Percentiles rank a stretch among this genome's conserved stretches.
Conservation (phyloP, 2,329 filamentous ascomycete genomes). For the Trichoderma asperellum region DNA sequence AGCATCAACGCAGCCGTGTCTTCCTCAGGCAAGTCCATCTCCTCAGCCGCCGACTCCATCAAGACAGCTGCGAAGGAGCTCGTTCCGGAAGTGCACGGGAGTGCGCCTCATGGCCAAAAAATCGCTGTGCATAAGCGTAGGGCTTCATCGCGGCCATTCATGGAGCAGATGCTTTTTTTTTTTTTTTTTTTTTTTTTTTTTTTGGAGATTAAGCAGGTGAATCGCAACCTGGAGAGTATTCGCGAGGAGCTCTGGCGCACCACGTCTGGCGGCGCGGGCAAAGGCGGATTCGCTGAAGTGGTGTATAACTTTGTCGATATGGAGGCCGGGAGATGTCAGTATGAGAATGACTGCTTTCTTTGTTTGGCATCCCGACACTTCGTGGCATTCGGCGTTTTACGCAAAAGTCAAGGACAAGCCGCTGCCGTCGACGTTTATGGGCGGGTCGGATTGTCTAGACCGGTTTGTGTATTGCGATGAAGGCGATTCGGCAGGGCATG, state of each 20-base stretch:
- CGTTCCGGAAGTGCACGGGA: too few species aligned
- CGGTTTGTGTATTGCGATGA: not conserved
- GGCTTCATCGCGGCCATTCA: too few species aligned
- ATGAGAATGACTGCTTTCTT: not conserved
- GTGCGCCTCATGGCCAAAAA: too few species aligned
- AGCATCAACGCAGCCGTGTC: too few species aligned
- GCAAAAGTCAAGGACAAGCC: not conserved
- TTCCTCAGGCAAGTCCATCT: too few species aligned
- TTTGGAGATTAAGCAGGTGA: too few species aligned
- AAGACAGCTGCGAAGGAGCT: too few species aligned
- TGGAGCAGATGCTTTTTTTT: too few species aligned
- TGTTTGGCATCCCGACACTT: not conserved
- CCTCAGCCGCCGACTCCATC: too few species aligned
- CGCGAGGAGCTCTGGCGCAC: not conserved
- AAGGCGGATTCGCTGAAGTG: not conserved
- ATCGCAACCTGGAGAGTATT: not conserved
- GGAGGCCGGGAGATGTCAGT: not conserved
- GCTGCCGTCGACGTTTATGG: not conserved
- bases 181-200: too few species aligned
- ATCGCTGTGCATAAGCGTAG: too few species aligned
- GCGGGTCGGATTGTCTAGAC: not conserved
- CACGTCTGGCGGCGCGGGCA: not conserved
- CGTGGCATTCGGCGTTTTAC: not conserved
- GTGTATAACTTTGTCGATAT: not conserved
- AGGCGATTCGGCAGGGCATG: not conserved